Conservation (phyloP, 2,329 filamentous ascomycete species). For the Acrocalymma vagum region DNA sequence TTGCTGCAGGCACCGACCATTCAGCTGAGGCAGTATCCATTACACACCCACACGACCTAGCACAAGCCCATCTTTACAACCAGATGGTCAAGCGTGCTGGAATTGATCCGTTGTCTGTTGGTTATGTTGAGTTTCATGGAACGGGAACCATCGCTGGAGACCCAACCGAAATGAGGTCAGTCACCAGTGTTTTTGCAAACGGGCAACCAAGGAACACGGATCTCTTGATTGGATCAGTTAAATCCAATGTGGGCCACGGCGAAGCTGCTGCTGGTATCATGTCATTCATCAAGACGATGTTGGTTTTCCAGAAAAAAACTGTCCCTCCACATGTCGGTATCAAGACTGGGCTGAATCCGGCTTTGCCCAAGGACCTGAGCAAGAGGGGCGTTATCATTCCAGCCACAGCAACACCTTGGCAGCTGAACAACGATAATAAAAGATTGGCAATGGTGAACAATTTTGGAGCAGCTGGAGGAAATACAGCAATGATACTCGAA, state of each 20-base stretch:
- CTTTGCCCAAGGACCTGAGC: slow-evolving; percentile 64
- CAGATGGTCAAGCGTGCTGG: slow-evolving; percentile 40
- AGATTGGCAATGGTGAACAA: slow-evolving; percentile 42
- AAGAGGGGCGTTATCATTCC: slow-evolving; percentile 66
- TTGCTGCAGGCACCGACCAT: slow-evolving; percentile 41
- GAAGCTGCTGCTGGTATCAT: slow-evolving; percentile 44
- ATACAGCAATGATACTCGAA: slow-evolving; percentile 39
- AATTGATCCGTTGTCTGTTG: slow-evolving; percentile 41
- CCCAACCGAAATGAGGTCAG: slow-evolving; percentile 29
- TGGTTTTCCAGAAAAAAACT: slow-evolving; percentile 35
- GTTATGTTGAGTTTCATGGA: slow-evolving; percentile 42
- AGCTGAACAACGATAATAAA: slow-evolving; percentile 21
- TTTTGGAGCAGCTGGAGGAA: slow-evolving; percentile 49
- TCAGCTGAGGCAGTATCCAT: slow-evolving; percentile 43
- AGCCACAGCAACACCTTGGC: slow-evolving; percentile 11
- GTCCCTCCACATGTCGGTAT: slow-evolving; percentile 59
- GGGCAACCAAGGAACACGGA: too few relatives aligned
- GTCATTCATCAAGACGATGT: slow-evolving; percentile 43
- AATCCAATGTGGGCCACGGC: slow-evolving; percentile 46
- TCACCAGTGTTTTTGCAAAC: slow-evolving; percentile 21
- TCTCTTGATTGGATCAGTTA: slow-evolving; percentile 40
- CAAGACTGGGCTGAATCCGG: slow-evolving; percentile 69
- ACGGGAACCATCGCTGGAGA: slow-evolving; percentile 44
- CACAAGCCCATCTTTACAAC: slow-evolving; percentile 24
- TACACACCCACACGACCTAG: slow-evolving; percentile 34